These are phyloP conservation scores for Brettanomyces nanus DNA, from an alignment of 805 yeast species.

Conservation along the genomic window DNA sequence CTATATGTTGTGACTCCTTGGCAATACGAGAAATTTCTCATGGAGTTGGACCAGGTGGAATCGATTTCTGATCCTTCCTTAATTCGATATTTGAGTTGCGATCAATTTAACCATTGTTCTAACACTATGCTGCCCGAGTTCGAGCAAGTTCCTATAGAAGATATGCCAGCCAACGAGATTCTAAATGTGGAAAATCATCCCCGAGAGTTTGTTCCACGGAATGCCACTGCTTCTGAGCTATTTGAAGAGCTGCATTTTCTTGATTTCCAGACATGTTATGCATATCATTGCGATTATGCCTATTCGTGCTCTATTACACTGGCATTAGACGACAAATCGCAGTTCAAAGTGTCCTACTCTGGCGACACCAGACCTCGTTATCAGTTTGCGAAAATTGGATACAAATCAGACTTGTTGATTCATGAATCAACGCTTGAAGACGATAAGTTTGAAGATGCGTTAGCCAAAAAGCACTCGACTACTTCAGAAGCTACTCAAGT, in stretches of 20 bases:
- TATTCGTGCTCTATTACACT: slow-evolving; percentile 58
- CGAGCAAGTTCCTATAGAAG: slow-evolving; percentile 21
- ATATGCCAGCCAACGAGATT: slow-evolving; percentile 15
- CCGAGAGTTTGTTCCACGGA: slow-evolving; percentile 3
- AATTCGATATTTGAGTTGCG: slow-evolving; percentile 21
- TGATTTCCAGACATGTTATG: slow-evolving; percentile 56
- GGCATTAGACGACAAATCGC: slow-evolving; percentile 16
- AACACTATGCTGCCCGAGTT: slow-evolving; percentile 9
- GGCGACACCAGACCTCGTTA: slow-evolving; percentile 90
- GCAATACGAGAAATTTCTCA: slow-evolving; percentile 57
- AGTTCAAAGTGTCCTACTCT: slow-evolving; percentile 74
- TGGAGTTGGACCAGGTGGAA: slow-evolving; percentile 46
- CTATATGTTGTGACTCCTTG: slow-evolving; percentile 67
- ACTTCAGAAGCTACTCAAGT: slow-evolving; percentile 77
- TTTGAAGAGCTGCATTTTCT: slow-evolving; percentile 21
- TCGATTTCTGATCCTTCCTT: slow-evolving; percentile 10
- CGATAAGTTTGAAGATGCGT: slow-evolving; percentile 68
- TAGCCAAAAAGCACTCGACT: slow-evolving; percentile 78
- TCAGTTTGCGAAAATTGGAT: slow-evolving; percentile 54
- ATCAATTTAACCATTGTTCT: slow-evolving; percentile 21
- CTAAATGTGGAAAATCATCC: slow-evolving; percentile 1
- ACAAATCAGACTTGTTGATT: slow-evolving; percentile 60
- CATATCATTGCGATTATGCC: slow-evolving; percentile 79
- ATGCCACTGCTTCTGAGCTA: slow-evolving; percentile 2
- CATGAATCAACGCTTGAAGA: slow-evolving; percentile 94